Conservation (phyloP, 2,329 filamentous ascomycete genomes). For the Penicillium sp. region DNA sequence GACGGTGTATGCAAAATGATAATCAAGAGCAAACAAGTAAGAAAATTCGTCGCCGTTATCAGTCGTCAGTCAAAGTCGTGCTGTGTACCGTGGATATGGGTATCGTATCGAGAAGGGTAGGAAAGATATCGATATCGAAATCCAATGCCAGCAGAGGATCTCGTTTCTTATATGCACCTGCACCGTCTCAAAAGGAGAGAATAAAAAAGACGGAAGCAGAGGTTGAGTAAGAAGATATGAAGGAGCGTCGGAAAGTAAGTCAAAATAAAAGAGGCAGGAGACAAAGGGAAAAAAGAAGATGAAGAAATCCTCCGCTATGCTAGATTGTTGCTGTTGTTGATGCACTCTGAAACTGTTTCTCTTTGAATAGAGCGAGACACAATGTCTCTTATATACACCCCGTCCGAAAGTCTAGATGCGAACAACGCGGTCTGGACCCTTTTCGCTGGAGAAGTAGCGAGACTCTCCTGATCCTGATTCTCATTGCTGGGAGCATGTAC, state of each 20-base stretch:
- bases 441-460: not conserved
- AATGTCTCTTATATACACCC: constrained; percentile 11
- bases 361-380: constrained; percentile 2
- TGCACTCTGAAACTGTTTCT: not conserved
- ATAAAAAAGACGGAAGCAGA: too few relatives aligned
- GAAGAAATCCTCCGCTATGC: not conserved
- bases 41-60: not conserved
- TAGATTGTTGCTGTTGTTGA: not conserved
- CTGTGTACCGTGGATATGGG: not conserved
- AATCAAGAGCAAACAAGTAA: not conserved
- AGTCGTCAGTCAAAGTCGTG: not conserved
- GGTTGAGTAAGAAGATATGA: not conserved
- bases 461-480: not conserved
- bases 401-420: not conserved
- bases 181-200: not conserved
- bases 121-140: not conserved
- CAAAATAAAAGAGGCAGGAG: not conserved
- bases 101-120: not conserved
- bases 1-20: not conserved
- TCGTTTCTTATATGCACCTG: not conserved
- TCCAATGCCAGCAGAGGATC: constrained; percentile 14
- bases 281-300: not conserved
- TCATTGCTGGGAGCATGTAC: not conserved
- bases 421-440: constrained; percentile 6
- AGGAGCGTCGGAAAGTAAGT: constrained; percentile 5